Percentiles rank a stretch among this genome's conserved stretches.
Evolutionary conservation across 2,329 filamentous ascomycete species (phyloP).

Genomic region (Dactylellina parvicollis): DNA sequence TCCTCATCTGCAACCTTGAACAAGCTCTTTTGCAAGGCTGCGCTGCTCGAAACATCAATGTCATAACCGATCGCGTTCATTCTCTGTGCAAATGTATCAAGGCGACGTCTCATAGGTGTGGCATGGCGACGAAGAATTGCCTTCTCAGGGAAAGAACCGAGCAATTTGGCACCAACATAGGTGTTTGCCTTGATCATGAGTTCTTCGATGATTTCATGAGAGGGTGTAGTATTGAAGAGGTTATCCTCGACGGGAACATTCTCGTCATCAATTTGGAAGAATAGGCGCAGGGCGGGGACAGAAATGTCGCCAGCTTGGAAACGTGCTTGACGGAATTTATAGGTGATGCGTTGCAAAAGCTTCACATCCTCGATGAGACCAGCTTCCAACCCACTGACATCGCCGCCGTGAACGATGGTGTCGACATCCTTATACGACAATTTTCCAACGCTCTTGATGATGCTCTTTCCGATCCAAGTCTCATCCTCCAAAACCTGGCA

Average conservation of each 20-base stretch:
- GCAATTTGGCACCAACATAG: slow-evolving; percentile 85
- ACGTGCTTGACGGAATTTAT: slow-evolving; percentile 89
- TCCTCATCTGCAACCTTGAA: slow-evolving; percentile 91
- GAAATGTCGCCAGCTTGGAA: slow-evolving; percentile 81
- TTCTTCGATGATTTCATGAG: slow-evolving; percentile 94
- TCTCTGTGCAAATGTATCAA: slow-evolving; percentile 89
- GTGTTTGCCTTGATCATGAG: slow-evolving; percentile 91
- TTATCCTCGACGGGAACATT: slow-evolving; percentile 97
- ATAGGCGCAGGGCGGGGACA: slow-evolving; percentile 83
- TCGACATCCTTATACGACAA: slow-evolving; percentile 87
- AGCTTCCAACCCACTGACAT: slow-evolving; percentile 71
- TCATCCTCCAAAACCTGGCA: slow-evolving; percentile 84
- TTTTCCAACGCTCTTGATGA: slow-evolving; percentile 91
- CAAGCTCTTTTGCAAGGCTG: slow-evolving; percentile 89
- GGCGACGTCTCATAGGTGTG: slow-evolving; percentile 83
- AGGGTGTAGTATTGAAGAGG: slow-evolving; percentile 88
- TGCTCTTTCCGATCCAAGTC: slow-evolving; percentile 90
- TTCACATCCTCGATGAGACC: slow-evolving; percentile 77
- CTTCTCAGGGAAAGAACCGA: slow-evolving; percentile 83
- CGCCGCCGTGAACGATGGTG: slow-evolving; percentile 74
- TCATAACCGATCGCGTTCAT: slow-evolving; percentile 92
- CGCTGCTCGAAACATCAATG: slow-evolving; percentile 88
- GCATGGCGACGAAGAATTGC: slow-evolving; percentile 88
- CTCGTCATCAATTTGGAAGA: slow-evolving; percentile 96
- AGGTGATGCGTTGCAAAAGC: slow-evolving; percentile 76